Conservation (phyloP, 305 asterid species). For the Fraxinus paxiana region DNA sequence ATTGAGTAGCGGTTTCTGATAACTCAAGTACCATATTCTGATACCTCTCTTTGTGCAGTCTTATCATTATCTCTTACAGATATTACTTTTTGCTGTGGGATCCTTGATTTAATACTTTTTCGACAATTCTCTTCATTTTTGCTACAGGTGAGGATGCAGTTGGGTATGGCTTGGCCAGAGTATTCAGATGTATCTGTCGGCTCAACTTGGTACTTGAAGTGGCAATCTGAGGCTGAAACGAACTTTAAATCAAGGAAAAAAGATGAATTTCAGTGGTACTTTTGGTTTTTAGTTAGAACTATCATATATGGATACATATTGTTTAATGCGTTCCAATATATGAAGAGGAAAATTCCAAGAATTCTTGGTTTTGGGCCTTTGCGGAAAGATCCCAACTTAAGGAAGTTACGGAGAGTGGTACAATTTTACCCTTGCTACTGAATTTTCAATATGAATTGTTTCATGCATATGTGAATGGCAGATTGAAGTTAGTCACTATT, state of each 20-base stretch:
- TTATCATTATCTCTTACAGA: slow-evolving; percentile 12
- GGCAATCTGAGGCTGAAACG: slow-evolving; percentile 81
- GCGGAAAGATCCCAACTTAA: slow-evolving; percentile 68
- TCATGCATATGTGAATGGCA: slow-evolving; percentile 1
- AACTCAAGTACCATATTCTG: slow-evolving; percentile 14
- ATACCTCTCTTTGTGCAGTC: slow-evolving; percentile 21
- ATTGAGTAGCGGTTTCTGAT: slow-evolving; percentile 23
- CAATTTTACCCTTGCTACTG: slow-evolving; percentile 24
- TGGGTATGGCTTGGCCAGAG: slow-evolving; percentile 99
- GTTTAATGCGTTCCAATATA: slow-evolving; percentile 46
- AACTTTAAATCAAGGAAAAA: slow-evolving; percentile 54
- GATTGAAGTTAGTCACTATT: slow-evolving; percentile 6
- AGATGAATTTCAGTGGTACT: slow-evolving; percentile 64
- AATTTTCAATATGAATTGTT: slow-evolving; percentile 10
- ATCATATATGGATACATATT: slow-evolving; percentile 62
- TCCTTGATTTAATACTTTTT: slow-evolving; percentile 5
- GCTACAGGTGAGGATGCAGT: slow-evolving; percentile 57
- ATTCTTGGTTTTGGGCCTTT: slow-evolving; percentile 74
- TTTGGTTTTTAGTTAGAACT: slow-evolving; percentile 72
- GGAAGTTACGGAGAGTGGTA: slow-evolving; percentile 82
- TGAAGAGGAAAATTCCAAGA: slow-evolving; percentile 68
- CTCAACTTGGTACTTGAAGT: slow-evolving; percentile 80
- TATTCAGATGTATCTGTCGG: slow-evolving; percentile 59
- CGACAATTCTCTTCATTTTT: slow-evolving; percentile 21
- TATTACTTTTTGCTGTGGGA: slow-evolving; percentile 11